Conservation (phyloP, 306 rosid species). For the Herpetospermum pedunculosum region DNA sequence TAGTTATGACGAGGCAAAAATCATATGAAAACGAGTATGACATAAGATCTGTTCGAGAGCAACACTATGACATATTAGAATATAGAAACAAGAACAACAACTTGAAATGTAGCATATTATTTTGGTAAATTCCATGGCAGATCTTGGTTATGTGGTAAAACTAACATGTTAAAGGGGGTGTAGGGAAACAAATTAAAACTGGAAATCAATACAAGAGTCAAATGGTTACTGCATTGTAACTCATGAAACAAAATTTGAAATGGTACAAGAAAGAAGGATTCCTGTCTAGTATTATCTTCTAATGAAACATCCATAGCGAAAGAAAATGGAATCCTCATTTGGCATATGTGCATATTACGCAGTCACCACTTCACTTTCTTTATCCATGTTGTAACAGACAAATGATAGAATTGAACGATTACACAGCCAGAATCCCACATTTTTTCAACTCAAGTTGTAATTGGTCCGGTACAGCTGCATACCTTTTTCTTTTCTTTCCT, state of each 20-base stretch:
- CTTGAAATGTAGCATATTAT: not conserved
- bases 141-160: not conserved
- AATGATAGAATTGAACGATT: not conserved
- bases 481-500: too few relatives aligned
- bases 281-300: not conserved
- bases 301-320: not conserved
- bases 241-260: not conserved
- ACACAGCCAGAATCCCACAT: not conserved
- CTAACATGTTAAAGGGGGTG: not conserved
- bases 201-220: not conserved
- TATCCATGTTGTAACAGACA: not conserved
- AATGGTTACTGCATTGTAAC: not conserved
- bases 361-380: not conserved
- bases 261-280: not conserved
- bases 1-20: constrained; percentile 24
- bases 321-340: not conserved
- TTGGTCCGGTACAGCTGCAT: not conserved
- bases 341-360: not conserved
- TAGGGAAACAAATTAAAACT: not conserved
- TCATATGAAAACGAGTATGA: constrained; percentile 11
- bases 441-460: not conserved
- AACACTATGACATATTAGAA: not conserved
- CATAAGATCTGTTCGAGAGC: constrained; percentile 18
- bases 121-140: not conserved
- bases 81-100: not conserved